Conservation (phyloP, 768 basidiomycete genomes). For the Mycena maculata region DNA sequence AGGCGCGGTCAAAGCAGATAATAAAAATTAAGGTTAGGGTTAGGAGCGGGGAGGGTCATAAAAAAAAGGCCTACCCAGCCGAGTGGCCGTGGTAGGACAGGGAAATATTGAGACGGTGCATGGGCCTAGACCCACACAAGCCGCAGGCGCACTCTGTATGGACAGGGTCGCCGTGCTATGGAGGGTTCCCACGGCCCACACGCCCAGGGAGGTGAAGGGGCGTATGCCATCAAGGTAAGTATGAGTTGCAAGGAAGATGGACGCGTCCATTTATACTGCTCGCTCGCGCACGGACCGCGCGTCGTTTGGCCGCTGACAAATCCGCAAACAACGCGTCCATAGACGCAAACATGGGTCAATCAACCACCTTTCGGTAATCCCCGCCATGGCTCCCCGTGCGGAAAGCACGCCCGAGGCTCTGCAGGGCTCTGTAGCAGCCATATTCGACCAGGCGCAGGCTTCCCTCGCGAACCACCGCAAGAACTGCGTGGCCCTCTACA, state of each 20-base stretch:
- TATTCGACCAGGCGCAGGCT: slow-evolving; percentile 84
- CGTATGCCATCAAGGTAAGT: no score
- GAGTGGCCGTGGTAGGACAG: not conserved
- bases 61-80: not conserved
- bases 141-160: slow-evolving; percentile 65
- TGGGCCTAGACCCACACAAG: slow-evolving; percentile 69
- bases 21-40: not conserved
- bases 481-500: slow-evolving; percentile 88
- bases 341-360: not conserved
- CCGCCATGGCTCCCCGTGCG: slow-evolving; percentile 18
- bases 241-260: no score
- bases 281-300: not conserved
- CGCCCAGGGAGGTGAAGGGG: slow-evolving; percentile 30
- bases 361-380: not conserved
- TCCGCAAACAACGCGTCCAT: not conserved
- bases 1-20: not conserved
- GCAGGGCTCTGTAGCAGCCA: slow-evolving; percentile 49
- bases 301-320: not conserved
- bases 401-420: slow-evolving; percentile 32
- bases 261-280: not conserved
- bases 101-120: no score
- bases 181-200: slow-evolving; percentile 40
- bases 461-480: slow-evolving; percentile 92
- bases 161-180: slow-evolving; percentile 83
- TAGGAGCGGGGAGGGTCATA: not conserved